These are phyloP conservation scores for Kazachstania viticola DNA, from an alignment of 805 yeast genomes.

Conservation along the genomic window DNA sequence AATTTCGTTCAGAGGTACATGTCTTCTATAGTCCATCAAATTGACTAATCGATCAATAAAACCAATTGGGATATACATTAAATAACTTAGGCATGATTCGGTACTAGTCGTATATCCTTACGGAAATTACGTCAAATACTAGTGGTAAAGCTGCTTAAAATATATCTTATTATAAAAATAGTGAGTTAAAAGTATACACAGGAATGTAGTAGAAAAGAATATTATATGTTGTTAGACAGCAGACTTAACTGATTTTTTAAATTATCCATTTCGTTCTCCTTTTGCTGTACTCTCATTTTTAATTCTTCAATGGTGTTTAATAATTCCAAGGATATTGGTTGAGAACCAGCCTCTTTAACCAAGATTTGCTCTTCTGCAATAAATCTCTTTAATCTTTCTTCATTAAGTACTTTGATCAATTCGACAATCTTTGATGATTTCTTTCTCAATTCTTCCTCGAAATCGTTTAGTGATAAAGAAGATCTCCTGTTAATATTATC, in stretches of 20 bases:
- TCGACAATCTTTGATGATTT: slow-evolving; percentile 36
- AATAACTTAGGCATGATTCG: too few species aligned
- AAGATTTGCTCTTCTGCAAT: slow-evolving; percentile 63
- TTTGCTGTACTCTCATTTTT: slow-evolving; percentile 34
- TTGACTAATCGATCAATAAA: too few species aligned
- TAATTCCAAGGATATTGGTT: slow-evolving; percentile 44
- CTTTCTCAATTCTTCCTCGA: slow-evolving; percentile 27
- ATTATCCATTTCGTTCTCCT: slow-evolving; percentile 39
- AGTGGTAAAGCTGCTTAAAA: too few species aligned
- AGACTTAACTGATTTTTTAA: slow-evolving; percentile 5
- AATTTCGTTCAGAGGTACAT: too few species aligned
- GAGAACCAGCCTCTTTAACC: slow-evolving; percentile 39
- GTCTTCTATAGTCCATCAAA: too few species aligned
- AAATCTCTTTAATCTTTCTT: slow-evolving; percentile 53
- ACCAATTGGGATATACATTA: too few species aligned
- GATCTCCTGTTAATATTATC: neutral
- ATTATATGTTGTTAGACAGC: too few species aligned
- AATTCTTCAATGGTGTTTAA: slow-evolving; percentile 46
- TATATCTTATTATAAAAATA: neutral
- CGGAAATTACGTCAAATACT: too few species aligned
- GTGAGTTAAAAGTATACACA: neutral
- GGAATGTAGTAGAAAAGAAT: too few species aligned
- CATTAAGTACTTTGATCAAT: slow-evolving; percentile 45
- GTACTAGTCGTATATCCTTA: too few species aligned
- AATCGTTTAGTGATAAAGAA: slow-evolving; percentile 11